Evolutionary conservation across 2,329 filamentous ascomycete species (phyloP).

Genomic region (Emergomyces pasteurianus): DNA sequence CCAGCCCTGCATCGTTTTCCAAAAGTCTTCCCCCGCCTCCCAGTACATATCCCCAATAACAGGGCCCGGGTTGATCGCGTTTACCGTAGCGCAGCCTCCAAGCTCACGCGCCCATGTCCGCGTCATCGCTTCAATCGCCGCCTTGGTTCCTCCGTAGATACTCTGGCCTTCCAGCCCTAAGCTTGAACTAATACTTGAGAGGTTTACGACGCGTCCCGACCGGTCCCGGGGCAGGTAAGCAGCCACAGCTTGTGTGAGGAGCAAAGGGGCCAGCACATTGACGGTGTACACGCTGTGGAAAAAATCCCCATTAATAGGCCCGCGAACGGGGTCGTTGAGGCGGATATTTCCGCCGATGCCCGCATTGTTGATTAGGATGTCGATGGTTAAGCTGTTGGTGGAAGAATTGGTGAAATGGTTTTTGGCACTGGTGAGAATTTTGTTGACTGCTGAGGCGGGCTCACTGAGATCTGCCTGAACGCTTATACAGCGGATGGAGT

Average conservation of each 20-base stretch:
- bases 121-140: slow-evolving; percentile 58
- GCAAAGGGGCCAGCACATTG: slow-evolving; percentile 70
- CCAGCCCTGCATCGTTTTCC: slow-evolving; percentile 47
- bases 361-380: slow-evolving; percentile 83
- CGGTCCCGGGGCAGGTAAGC: slow-evolving; percentile 60
- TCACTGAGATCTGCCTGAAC: slow-evolving; percentile 62
- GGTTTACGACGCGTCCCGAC: slow-evolving; percentile 51
- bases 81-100: slow-evolving; percentile 50
- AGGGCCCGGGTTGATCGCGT: slow-evolving; percentile 54
- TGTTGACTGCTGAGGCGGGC: slow-evolving; percentile 43
- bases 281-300: slow-evolving; percentile 63
- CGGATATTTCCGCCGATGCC: slow-evolving; percentile 44
- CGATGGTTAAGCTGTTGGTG: slow-evolving; percentile 50
- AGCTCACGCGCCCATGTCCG: slow-evolving; percentile 54
- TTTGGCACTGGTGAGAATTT: slow-evolving; percentile 47
- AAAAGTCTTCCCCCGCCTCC: slow-evolving; percentile 45
- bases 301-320: slow-evolving; percentile 48
- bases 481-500: slow-evolving; percentile 49
- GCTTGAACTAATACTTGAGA: slow-evolving; percentile 47
- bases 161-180: slow-evolving; percentile 48
- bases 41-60: slow-evolving; percentile 57
- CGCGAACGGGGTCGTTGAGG: slow-evolving; percentile 52
- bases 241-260: slow-evolving; percentile 61
- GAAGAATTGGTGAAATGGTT: slow-evolving; percentile 40
- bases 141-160: slow-evolving; percentile 55